A percentile compares a stretch with the other conserved stretches of the same genome.
Evolutionary conservation across 2,329 filamentous ascomycete species (phyloP).

Genomic region (Cylindrodendrum hubeiense): DNA sequence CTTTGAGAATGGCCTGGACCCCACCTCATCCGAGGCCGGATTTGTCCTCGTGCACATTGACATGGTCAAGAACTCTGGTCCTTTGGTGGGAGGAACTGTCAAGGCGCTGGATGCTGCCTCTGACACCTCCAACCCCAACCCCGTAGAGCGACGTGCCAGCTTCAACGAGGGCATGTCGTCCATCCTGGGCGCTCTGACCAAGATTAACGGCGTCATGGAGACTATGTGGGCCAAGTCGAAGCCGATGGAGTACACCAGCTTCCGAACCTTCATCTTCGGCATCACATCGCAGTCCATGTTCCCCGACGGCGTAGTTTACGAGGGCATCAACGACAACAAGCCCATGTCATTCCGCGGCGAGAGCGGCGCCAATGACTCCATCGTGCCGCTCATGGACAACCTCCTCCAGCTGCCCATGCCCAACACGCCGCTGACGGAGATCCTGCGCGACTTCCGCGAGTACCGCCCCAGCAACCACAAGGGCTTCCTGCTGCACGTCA

Average conservation of each 20-base stretch:
- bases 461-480: conserved; percentile 93
- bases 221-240: conserved; percentile 92
- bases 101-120: conserved; percentile 70
- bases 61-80: conserved; percentile 90
- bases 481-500: conserved; percentile 82
- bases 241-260: conserved; percentile 85
- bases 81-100: conserved; percentile 79
- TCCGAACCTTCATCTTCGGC: conserved; percentile 97
- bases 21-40: conserved; percentile 88
- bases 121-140: conserved; percentile 44
- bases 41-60: conserved; percentile 97
- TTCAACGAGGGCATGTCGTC: conserved; percentile 75
- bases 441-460: conserved; percentile 87
- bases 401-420: conserved; percentile 90
- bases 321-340: conserved; percentile 78
- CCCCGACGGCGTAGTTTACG: conserved; percentile 89
- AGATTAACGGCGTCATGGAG: conserved; percentile 86
- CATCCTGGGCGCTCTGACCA: conserved; percentile 69
- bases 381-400: conserved; percentile 92
- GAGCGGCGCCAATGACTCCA: conserved; percentile 93
- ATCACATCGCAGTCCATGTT: conserved; percentile 97
- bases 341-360: conserved; percentile 90
- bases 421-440: conserved; percentile 86
- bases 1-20: conserved; percentile 91
- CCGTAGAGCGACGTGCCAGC: conserved; percentile 56